Evolutionary conservation across 2,329 filamentous ascomycete genomes (phyloP).

Genomic region (Rhinocladiella mackenziei): DNA sequence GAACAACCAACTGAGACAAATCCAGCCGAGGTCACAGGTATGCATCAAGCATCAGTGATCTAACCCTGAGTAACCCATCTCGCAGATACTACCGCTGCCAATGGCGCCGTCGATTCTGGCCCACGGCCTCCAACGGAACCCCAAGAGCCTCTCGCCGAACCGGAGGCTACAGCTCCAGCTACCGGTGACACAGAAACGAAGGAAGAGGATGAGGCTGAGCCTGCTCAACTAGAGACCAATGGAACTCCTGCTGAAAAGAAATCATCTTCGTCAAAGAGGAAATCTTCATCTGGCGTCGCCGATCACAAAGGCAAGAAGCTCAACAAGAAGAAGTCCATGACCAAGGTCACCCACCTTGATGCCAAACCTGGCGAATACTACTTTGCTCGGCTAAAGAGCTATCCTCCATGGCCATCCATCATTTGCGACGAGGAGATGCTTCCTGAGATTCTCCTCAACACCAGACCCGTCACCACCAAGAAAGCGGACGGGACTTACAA

Average conservation of each 20-base stretch:
- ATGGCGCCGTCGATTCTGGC: conserved; percentile 27
- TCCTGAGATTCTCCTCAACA: conserved; percentile 68
- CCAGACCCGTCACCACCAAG: conserved; percentile 77
- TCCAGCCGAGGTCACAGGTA: conserved; percentile 32
- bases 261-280: conserved; percentile 57
- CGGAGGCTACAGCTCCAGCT: conserved; percentile 24
- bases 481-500: conserved; percentile 80
- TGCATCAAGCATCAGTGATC: conserved; percentile 18
- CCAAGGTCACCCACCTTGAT: conserved; percentile 66
- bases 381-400: conserved; percentile 90
- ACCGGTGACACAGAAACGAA: conserved; percentile 12
- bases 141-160: conserved; percentile 34
- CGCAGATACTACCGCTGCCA: conserved; percentile 28
- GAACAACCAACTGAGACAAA: conserved; percentile 36
- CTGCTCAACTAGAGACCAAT: conserved; percentile 44
- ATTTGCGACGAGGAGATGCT: conserved; percentile 94
- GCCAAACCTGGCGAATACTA: conserved; percentile 89
- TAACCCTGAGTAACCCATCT: background rate
- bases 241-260: conserved; percentile 51
- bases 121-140: conserved; percentile 29
- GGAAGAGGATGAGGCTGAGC: conserved; percentile 27
- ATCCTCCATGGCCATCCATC: conserved; percentile 89
- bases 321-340: conserved; percentile 78
- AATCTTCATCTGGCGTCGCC: conserved; percentile 61
- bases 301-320: conserved; percentile 73